Conservation (phyloP, 257 asterid genomes). For the Lycium barbarum region DNA sequence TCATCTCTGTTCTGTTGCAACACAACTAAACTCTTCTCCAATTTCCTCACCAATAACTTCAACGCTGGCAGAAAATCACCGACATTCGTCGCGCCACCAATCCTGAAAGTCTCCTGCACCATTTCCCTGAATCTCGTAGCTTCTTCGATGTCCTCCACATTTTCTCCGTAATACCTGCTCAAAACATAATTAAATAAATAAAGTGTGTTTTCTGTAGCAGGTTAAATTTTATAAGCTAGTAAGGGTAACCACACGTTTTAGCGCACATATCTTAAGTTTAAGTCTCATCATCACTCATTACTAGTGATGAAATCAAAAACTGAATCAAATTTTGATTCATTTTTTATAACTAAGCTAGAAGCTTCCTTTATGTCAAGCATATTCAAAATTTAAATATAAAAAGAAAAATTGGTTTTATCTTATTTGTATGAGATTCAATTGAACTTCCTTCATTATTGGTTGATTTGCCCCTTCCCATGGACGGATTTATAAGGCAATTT, state of each 20-base stretch:
- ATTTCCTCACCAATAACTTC: slow-evolving; percentile 46
- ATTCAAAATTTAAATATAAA: background rate
- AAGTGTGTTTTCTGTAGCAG: background rate
- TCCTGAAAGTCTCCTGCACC: slow-evolving; percentile 40
- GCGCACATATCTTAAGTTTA: background rate
- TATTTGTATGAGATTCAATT: no score
- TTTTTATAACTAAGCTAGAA: background rate
- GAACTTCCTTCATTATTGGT: background rate
- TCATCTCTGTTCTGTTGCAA: slow-evolving; percentile 51
- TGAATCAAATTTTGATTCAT: background rate
- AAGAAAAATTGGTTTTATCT: no score
- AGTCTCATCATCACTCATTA: background rate
- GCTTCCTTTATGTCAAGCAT: background rate
- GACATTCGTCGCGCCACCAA: slow-evolving; percentile 32
- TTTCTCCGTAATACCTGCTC: slow-evolving; percentile 37
- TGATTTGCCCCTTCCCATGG: background rate
- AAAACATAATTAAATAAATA: background rate
- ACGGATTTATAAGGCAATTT: no score
- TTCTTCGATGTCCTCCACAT: slow-evolving; percentile 48
- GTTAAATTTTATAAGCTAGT: background rate
- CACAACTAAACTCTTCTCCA: slow-evolving; percentile 46
- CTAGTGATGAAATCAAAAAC: no score
- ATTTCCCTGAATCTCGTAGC: slow-evolving; percentile 56
- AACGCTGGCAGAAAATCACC: slow-evolving; percentile 59
- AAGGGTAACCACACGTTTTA: background rate